These are phyloP conservation scores for Salvia splendens DNA, from an alignment of 257 asterid genomes.

Conservation along the genomic window DNA sequence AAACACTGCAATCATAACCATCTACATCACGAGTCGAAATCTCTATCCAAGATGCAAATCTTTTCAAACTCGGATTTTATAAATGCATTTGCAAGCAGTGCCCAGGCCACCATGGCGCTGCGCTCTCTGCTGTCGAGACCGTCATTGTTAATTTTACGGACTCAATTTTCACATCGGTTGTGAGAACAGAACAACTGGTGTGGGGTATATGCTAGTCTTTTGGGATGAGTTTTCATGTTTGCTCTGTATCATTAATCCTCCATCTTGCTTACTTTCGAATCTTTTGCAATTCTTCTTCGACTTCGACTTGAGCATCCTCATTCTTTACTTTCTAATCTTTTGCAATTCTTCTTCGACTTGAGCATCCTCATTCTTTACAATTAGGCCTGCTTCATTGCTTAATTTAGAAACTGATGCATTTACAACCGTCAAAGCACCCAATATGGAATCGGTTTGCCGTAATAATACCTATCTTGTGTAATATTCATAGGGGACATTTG, in stretches of 20 bases:
- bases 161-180: too few species aligned
- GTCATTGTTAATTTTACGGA: conserved; percentile 57
- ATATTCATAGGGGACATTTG: too few species aligned
- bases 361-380: conserved; percentile 50
- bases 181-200: too few species aligned
- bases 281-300: too few species aligned
- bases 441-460: conserved; percentile 79
- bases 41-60: conserved; percentile 55
- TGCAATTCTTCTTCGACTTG: conserved; percentile 36
- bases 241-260: too few species aligned
- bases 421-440: conserved; percentile 85
- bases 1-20: background rate
- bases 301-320: too few species aligned
- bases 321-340: conserved; percentile 28
- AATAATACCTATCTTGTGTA: conserved; percentile 80
- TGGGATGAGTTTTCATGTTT: too few species aligned
- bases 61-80: conserved; percentile 94
- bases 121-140: conserved; percentile 96
- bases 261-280: too few species aligned
- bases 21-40: background rate
- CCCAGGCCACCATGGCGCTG: conserved; percentile 99
- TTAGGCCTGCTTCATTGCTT: conserved; percentile 49
- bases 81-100: conserved; percentile 86
- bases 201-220: too few species aligned
- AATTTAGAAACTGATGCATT: conserved; percentile 81